A percentile compares a stretch with the other conserved stretches of the same genome.
Conservation (phyloP, 257 asterid genomes). For the Solanum medicagineum region DNA sequence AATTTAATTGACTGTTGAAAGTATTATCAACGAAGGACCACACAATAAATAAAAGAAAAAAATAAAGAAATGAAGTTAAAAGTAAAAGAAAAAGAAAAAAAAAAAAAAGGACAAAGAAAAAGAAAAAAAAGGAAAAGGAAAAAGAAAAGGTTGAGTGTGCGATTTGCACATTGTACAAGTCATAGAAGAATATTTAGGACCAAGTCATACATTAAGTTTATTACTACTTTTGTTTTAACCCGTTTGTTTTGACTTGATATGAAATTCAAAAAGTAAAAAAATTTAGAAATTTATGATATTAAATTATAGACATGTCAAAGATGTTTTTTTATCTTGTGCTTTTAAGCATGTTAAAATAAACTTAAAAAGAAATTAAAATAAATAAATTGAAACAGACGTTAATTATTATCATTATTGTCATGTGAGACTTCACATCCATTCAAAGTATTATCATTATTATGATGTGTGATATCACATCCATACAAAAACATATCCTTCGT, state of each 20-base stretch:
- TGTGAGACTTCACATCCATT: background rate
- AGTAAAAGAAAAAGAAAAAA: background rate
- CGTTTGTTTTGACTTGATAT: too few relatives aligned
- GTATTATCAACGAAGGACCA: background rate
- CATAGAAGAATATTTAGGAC: background rate
- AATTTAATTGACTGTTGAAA: background rate
- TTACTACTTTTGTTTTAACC: background rate
- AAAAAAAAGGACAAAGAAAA: background rate
- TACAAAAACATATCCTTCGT: background rate
- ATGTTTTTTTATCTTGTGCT: too few relatives aligned
- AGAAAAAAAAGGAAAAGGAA: background rate
- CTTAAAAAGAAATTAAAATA: fast-evolving
- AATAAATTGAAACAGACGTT: background rate
- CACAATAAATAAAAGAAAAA: background rate
- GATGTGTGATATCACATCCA: background rate
- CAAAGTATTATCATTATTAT: background rate
- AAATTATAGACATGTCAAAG: too few relatives aligned
- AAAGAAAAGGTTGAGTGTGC: background rate
- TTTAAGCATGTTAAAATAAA: background rate
- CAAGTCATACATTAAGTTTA: background rate
- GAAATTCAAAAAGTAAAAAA: too few relatives aligned
- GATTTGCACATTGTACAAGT: background rate
- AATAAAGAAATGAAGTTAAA: background rate
- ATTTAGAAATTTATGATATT: too few relatives aligned
- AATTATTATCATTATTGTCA: background rate